These are phyloP conservation scores for Zygotorulaspora chibaensis DNA, from an alignment of 805 yeast species.

Conservation along the genomic window DNA sequence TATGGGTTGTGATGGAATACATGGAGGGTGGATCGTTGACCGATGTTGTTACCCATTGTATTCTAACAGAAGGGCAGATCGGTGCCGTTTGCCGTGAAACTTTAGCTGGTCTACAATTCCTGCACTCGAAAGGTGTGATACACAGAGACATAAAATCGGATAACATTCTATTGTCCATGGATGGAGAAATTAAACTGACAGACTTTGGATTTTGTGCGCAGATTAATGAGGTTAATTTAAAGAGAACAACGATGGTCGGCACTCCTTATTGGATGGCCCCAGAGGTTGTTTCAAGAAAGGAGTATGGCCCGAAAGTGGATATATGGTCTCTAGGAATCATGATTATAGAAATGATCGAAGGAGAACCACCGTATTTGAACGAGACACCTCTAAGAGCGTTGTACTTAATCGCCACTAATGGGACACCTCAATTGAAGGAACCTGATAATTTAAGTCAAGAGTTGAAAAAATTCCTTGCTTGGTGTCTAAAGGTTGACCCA, in stretches of 20 bases:
- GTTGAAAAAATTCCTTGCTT: constrained; percentile 64
- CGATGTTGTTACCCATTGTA: constrained; percentile 85
- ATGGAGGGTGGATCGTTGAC: constrained; percentile 99
- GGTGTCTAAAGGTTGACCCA: constrained; percentile 79
- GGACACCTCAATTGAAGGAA: constrained; percentile 89
- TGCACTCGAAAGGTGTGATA: constrained; percentile 88
- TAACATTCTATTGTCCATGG: constrained; percentile 75
- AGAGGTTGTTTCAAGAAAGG: constrained; percentile 91
- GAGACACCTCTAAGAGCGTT: constrained; percentile 94
- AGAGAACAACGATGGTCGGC: constrained; percentile 98
- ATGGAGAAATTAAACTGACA: constrained; percentile 88
- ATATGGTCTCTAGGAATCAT: constrained; percentile 97
- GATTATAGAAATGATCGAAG: constrained; percentile 98
- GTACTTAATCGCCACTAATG: constrained; percentile 91
- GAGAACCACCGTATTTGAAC: constrained; percentile 96
- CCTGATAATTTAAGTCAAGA: constrained; percentile 71
- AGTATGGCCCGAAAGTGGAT: constrained; percentile 95
- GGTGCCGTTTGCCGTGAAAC: constrained; percentile 94
- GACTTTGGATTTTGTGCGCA: constrained; percentile 98
- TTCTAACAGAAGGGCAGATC: constrained; percentile 90
- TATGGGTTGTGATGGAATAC: constrained; percentile 98
- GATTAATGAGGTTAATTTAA: constrained; percentile 70
- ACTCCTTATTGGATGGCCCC: constrained; percentile 99
- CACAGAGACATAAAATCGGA: constrained; percentile 97
- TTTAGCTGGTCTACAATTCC: constrained; percentile 73